phyloP scores from a whole-genome alignment of 2,329 filamentous ascomycete genomes.

The Verticillium klebahnii region DNA sequence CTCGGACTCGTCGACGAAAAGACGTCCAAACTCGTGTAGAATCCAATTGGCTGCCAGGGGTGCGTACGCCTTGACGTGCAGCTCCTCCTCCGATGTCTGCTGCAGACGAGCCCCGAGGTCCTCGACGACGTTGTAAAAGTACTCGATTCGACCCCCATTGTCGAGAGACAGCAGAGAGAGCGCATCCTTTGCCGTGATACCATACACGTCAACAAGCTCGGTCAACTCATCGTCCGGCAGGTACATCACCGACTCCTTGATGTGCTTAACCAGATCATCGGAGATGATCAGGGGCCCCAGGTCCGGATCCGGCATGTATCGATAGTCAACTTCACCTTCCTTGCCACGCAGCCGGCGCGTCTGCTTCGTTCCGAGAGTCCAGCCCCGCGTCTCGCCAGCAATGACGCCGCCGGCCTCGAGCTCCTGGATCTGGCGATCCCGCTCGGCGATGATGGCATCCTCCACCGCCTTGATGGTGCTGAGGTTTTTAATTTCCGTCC shows the following conservation, averaged over 20 bases:
- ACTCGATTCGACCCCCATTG: conserved; percentile 73
- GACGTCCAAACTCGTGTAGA: conserved; percentile 68
- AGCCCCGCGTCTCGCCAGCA: conserved; percentile 85
- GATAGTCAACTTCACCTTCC: conserved; percentile 94
- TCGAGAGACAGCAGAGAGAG: conserved; percentile 74
- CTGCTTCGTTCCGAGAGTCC: conserved; percentile 79
- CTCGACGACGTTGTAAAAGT: conserved; percentile 66
- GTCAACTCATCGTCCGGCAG: conserved; percentile 68
- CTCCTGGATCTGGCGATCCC: conserved; percentile 79
- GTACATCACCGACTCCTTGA: conserved; percentile 60
- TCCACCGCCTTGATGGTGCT: conserved; percentile 94
- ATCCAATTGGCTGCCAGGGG: conserved; percentile 60
- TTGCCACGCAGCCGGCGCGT: conserved; percentile 83
- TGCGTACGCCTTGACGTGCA: conserved; percentile 31
- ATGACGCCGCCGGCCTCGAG: conserved; percentile 71
- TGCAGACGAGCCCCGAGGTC: conserved; percentile 28
- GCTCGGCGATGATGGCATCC: conserved; percentile 87
- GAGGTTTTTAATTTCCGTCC: conserved; percentile 96
- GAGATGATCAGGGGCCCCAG: conserved; percentile 75
- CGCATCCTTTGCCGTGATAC: conserved; percentile 76
- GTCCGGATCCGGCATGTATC: conserved; percentile 98
- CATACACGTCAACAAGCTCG: conserved; percentile 57
- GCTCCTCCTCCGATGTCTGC: conserved; percentile 14
- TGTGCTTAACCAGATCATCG: conserved; percentile 59
- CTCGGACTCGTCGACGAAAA: conserved; percentile 47